phyloP scores from a whole-genome alignment of 441 rosid genomes.

The Dalechampia spathulata region DNA sequence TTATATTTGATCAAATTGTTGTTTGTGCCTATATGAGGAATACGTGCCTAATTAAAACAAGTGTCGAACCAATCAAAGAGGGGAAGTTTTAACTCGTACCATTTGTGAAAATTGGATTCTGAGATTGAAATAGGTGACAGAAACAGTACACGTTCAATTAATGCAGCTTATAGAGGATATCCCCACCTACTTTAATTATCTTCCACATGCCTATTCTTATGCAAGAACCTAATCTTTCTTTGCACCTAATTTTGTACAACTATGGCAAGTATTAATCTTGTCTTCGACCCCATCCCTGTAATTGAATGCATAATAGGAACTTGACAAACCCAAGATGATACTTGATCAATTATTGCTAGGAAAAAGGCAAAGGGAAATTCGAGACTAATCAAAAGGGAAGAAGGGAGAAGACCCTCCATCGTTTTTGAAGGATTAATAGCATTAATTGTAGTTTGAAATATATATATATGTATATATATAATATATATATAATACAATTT shows the following conservation, averaged over 20 bases:
- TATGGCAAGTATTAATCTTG: not conserved
- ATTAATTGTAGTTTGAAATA: conserved; percentile 5
- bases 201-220: not conserved
- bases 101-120: not conserved
- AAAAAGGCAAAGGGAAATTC: too few relatives aligned
- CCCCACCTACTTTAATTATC: not conserved
- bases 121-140: not conserved
- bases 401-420: not conserved
- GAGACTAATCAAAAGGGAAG: not conserved
- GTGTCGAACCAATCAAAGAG: too few relatives aligned
- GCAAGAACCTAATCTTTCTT: not conserved
- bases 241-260: not conserved
- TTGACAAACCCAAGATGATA: not conserved
- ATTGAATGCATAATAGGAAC: not conserved
- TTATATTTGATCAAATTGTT: too few relatives aligned
- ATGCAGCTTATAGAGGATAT: not conserved
- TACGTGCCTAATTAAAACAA: too few relatives aligned
- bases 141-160: not conserved
- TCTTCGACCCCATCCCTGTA: not conserved
- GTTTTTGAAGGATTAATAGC: conserved; percentile 6
- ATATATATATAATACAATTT: conserved; percentile 13
- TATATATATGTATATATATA: too few relatives aligned
- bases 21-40: too few relatives aligned
- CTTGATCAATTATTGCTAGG: not conserved
- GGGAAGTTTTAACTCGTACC: too few relatives aligned